A percentile compares a stretch with the other conserved stretches of the same genome.
Evolutionary conservation across 1,139 yeast genomes (phyloP).

Genomic region (Candida neerlandica): DNA sequence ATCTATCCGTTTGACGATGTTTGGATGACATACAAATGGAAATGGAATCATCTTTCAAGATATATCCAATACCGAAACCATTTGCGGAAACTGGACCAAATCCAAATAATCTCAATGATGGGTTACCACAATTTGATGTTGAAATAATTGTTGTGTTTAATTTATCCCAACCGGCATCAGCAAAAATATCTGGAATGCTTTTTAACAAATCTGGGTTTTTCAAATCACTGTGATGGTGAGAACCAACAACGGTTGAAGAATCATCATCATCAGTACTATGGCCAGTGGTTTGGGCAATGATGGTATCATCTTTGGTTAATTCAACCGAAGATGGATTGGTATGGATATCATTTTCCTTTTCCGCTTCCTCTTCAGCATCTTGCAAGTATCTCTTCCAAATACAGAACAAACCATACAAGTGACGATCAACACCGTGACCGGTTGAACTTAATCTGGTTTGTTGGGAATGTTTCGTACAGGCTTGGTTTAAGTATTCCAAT

Average conservation of each 20-base stretch:
- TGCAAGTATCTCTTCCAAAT: conserved; percentile 80
- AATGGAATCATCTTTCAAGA: conserved; percentile 80
- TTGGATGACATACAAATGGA: conserved; percentile 88
- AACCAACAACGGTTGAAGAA: conserved; percentile 22
- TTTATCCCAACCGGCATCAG: conserved; percentile 67
- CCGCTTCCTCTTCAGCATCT: conserved; percentile 24
- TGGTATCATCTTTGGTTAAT: conserved; percentile 10
- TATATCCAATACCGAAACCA: conserved; percentile 92
- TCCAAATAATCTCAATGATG: conserved; percentile 83
- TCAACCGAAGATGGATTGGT: conserved; percentile 4
- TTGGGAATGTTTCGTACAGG: conserved; percentile 69
- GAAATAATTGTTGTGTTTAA: conserved; percentile 58
- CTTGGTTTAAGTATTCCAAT: conserved; percentile 59
- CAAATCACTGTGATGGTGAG: not conserved
- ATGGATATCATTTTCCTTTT: conserved; percentile 10
- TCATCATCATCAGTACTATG: conserved; percentile 22
- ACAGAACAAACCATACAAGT: conserved; percentile 82
- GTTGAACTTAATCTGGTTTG: conserved; percentile 69
- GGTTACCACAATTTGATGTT: conserved; percentile 68
- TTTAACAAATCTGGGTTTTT: conserved; percentile 17
- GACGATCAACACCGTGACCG: conserved; percentile 91
- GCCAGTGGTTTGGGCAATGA: conserved; percentile 6
- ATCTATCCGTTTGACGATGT: conserved; percentile 86
- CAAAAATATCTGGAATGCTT: conserved; percentile 54
- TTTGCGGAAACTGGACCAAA: conserved; percentile 91